phyloP scores from a whole-genome alignment of 73 alveolate genomes.

The Paramecium pentaurelia region DNA sequence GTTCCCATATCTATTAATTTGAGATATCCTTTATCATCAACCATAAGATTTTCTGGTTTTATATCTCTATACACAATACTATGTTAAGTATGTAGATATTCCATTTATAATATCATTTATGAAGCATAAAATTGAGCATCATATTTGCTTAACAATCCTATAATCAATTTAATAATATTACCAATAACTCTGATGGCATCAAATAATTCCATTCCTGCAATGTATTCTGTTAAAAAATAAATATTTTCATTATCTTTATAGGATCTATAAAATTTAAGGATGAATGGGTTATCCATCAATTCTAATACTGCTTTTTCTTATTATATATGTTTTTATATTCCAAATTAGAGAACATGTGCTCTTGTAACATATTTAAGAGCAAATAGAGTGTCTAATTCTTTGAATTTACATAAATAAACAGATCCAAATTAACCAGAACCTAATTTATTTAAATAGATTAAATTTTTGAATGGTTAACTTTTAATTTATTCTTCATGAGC shows the following conservation, averaged over 20 bases:
- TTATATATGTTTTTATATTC: slow-evolving; percentile 68
- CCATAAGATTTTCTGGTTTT: slow-evolving; percentile 60
- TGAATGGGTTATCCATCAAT: slow-evolving; percentile 63
- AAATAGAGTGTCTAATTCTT: slow-evolving; percentile 61
- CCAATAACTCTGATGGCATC: slow-evolving; percentile 67
- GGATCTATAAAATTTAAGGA: slow-evolving; percentile 63
- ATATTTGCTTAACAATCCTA: slow-evolving; percentile 26
- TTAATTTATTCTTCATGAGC: slow-evolving; percentile 11
- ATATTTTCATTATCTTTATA: slow-evolving; percentile 63
- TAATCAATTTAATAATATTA: neutral
- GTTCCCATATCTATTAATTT: slow-evolving; percentile 64
- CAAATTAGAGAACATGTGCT: slow-evolving; percentile 67
- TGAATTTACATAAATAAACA: slow-evolving; percentile 72
- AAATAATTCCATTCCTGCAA: slow-evolving; percentile 67
- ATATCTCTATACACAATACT: slow-evolving; percentile 55
- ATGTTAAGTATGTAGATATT: slow-evolving; percentile 50
- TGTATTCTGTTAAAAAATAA: slow-evolving; percentile 64
- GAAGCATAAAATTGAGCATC: slow-evolving; percentile 56
- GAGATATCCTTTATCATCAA: slow-evolving; percentile 57
- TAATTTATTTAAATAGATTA: slow-evolving; percentile 62
- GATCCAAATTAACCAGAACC: slow-evolving; percentile 84
- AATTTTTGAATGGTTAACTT: slow-evolving; percentile 60
- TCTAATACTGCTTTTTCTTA: slow-evolving; percentile 63
- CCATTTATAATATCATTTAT: slow-evolving; percentile 36
- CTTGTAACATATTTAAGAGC: slow-evolving; percentile 78